These are phyloP conservation scores for Barnettozyma wickerhamii DNA, from an alignment of 805 yeast species.

Conservation along the genomic window DNA sequence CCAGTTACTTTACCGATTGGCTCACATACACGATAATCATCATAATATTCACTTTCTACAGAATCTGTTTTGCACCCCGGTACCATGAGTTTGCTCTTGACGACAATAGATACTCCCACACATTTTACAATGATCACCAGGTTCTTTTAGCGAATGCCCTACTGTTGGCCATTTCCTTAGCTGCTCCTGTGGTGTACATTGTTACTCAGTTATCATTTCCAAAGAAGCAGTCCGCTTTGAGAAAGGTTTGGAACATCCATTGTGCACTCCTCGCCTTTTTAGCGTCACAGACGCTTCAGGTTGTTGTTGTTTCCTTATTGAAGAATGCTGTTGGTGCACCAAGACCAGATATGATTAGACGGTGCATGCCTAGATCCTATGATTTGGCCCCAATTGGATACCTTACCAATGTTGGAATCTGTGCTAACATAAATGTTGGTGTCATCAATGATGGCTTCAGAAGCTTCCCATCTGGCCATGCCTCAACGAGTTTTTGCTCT, in stretches of 20 bases:
- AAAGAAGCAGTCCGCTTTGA: slow-evolving; percentile 13
- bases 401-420: slow-evolving; percentile 42
- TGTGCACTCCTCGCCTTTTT: slow-evolving; percentile 31
- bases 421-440: slow-evolving; percentile 34
- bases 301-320: slow-evolving; percentile 36
- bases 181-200: slow-evolving; percentile 26
- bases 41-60: slow-evolving; percentile 25
- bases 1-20: slow-evolving; percentile 32
- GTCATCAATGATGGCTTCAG: slow-evolving; percentile 47
- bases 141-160: slow-evolving; percentile 30
- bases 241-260: slow-evolving; percentile 40
- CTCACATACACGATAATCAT: slow-evolving; percentile 18
- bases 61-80: slow-evolving; percentile 32
- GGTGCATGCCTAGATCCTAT: slow-evolving; percentile 40
- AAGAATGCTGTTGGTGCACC: slow-evolving; percentile 47
- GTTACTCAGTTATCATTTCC: slow-evolving; percentile 18
- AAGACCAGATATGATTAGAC: slow-evolving; percentile 48
- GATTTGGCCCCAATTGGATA: slow-evolving; percentile 31
- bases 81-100: slow-evolving; percentile 36
- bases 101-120: slow-evolving; percentile 31
- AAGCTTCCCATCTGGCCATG: slow-evolving; percentile 57
- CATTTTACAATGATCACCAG: slow-evolving; percentile 29
- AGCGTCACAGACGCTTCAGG: slow-evolving; percentile 36
- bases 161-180: slow-evolving; percentile 26
- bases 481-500: slow-evolving; percentile 47